Conservation (phyloP, 1,284 basidiomycete genomes). For the Ceraceosorus bombacis region DNA sequence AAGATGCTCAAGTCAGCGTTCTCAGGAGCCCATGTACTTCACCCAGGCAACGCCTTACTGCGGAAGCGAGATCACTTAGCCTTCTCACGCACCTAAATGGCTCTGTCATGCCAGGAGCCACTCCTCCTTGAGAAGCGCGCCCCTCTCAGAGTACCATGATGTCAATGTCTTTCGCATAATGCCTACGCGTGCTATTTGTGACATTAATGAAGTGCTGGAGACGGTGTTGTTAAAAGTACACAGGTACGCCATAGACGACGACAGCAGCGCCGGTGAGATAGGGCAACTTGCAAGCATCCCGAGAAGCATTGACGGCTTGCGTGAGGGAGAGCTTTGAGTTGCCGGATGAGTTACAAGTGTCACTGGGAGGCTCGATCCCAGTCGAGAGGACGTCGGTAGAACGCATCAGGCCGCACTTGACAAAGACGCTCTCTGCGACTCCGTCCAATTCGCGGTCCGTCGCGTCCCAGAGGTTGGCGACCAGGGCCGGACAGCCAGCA, state of each 20-base stretch:
- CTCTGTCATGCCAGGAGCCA: too few relatives aligned
- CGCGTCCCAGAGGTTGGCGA: constrained; percentile 96
- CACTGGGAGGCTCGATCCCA: constrained; percentile 11
- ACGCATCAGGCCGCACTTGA: constrained; percentile 59
- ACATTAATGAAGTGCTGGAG: too few relatives aligned
- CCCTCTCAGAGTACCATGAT: too few relatives aligned
- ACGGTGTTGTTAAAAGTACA: constrained; percentile 20
- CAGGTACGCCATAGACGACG: constrained; percentile 86
- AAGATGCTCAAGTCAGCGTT: too few relatives aligned
- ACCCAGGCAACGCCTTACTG: too few relatives aligned
- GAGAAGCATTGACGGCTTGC: constrained; percentile 68
- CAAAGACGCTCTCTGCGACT: constrained; percentile 75
- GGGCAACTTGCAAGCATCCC: constrained; percentile 75
- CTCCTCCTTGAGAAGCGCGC: too few relatives aligned
- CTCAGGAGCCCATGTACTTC: too few relatives aligned
- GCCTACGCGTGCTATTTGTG: too few relatives aligned
- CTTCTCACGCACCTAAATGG: too few relatives aligned
- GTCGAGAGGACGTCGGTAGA: constrained; percentile 10
- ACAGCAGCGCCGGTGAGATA: constrained; percentile 94
- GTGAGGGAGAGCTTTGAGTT: constrained; percentile 57
- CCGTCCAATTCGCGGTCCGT: constrained; percentile 96
- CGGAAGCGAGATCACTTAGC: too few relatives aligned
- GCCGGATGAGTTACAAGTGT: constrained; percentile 10
- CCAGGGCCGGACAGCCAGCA: constrained; percentile 85
- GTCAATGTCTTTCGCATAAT: too few relatives aligned